phyloP scores from a whole-genome alignment of 169 alveolate genomes.

The Plasmodium sp. region DNA sequence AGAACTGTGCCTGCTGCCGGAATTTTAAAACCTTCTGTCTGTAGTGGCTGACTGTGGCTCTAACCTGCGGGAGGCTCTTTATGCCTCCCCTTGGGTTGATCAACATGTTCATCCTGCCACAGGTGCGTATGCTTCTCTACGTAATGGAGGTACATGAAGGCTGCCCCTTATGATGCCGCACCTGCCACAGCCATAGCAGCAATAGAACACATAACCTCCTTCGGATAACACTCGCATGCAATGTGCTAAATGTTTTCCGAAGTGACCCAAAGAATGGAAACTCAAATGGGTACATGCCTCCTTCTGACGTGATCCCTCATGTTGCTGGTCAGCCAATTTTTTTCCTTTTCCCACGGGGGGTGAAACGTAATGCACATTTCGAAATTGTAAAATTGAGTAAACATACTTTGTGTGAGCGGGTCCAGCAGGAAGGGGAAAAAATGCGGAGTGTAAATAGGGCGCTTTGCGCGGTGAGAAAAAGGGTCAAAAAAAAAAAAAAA shows the following conservation, averaged over 20 bases:
- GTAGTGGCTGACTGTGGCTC: not conserved
- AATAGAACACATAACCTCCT: not conserved
- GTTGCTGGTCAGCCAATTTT: not conserved
- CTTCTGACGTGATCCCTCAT: not conserved
- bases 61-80: not conserved
- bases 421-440: not conserved
- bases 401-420: not conserved
- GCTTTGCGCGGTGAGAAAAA: not conserved
- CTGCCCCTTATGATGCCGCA: not conserved
- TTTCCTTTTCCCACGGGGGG: not conserved
- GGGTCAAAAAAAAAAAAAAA: not conserved
- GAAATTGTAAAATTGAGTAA: not conserved
- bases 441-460: not conserved
- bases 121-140: not conserved
- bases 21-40: not conserved
- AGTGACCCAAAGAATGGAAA: not conserved
- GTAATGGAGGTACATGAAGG: not conserved
- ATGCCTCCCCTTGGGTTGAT: not conserved
- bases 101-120: not conserved
- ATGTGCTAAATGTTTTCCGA: not conserved
- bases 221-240: not conserved
- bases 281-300: not conserved
- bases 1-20: conserved; percentile 32
- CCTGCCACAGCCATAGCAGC: not conserved
- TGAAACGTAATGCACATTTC: not conserved